Percentiles rank a stretch among this genome's conserved stretches.
Conservation (phyloP, 1,284 basidiomycete genomes). For the Sphagnurus paluster region DNA sequence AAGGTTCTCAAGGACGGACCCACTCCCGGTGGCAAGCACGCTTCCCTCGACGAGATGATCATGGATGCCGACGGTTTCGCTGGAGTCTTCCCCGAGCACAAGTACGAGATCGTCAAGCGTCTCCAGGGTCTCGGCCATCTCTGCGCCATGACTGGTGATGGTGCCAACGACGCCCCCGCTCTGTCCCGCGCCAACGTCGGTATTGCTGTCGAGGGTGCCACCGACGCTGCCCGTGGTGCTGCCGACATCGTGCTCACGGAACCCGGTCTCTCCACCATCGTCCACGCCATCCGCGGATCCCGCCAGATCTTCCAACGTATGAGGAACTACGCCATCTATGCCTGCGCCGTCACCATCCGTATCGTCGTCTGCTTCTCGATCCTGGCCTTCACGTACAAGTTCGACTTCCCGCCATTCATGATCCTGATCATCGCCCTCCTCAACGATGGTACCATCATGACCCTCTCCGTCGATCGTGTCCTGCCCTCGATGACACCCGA, state of each 20-base stretch:
- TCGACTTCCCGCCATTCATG: slow-evolving; percentile 99
- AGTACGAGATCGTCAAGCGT: slow-evolving; percentile 86
- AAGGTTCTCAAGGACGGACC: slow-evolving; percentile 94
- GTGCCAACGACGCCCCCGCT: slow-evolving; percentile 95
- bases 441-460: slow-evolving; percentile 99
- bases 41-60: slow-evolving; percentile 90
- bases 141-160: slow-evolving; percentile 94
- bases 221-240: slow-evolving; percentile 93
- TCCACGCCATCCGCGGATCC: slow-evolving; percentile 93
- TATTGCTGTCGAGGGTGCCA: slow-evolving; percentile 97
- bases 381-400: slow-evolving; percentile 93
- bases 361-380: slow-evolving; percentile 97
- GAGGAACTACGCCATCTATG: slow-evolving; percentile 94
- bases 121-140: slow-evolving; percentile 89
- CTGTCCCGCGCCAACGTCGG: slow-evolving; percentile 94
- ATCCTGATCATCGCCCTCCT: slow-evolving; percentile 95
- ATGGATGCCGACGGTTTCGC: slow-evolving; percentile 91
- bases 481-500: slow-evolving; percentile 90
- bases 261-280: slow-evolving; percentile 95
- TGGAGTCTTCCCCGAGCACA: slow-evolving; percentile 97
- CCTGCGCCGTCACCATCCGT: slow-evolving; percentile 95
- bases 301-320: slow-evolving; percentile 98
- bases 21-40: slow-evolving; percentile 76
- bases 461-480: slow-evolving; percentile 95
- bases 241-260: slow-evolving; percentile 95